phyloP scores from a whole-genome alignment of 2,329 filamentous ascomycete genomes.

The Zasmidium cellare region DNA sequence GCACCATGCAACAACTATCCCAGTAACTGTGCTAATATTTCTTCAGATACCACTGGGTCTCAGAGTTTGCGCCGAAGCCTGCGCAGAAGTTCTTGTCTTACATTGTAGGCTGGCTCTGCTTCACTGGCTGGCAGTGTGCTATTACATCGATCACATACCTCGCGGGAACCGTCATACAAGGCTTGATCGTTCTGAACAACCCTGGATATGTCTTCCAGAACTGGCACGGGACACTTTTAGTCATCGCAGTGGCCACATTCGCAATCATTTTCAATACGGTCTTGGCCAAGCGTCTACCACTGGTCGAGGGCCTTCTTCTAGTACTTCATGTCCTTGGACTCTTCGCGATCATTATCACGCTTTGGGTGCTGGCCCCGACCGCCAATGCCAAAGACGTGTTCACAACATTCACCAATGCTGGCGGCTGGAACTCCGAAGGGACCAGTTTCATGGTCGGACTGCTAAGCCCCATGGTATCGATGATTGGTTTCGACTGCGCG shows the following conservation, averaged over 20 bases:
- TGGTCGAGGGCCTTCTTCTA: slow-evolving; percentile 50
- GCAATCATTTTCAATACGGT: slow-evolving; percentile 46
- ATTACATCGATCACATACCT: slow-evolving; percentile 17
- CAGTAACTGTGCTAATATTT: too few species aligned
- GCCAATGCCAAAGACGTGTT: slow-evolving; percentile 47
- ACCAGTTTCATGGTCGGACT: slow-evolving; percentile 45
- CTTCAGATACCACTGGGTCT: slow-evolving; percentile 32
- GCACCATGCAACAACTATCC: background rate
- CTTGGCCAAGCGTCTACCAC: slow-evolving; percentile 44
- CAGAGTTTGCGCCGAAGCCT: slow-evolving; percentile 40
- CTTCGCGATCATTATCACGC: slow-evolving; percentile 52
- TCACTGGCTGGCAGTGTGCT: slow-evolving; percentile 21
- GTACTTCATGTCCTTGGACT: slow-evolving; percentile 55
- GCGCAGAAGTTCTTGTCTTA: slow-evolving; percentile 45
- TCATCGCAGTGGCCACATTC: slow-evolving; percentile 43
- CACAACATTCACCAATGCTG: slow-evolving; percentile 49
- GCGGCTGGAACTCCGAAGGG: slow-evolving; percentile 44
- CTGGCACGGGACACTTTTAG: slow-evolving; percentile 54
- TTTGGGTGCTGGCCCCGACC: slow-evolving; percentile 45
- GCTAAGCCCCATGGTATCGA: slow-evolving; percentile 24
- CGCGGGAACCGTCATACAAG: slow-evolving; percentile 19
- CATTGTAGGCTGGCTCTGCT: slow-evolving; percentile 28
- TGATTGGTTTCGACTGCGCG: slow-evolving; percentile 27
- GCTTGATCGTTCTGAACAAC: slow-evolving; percentile 17
- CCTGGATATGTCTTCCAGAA: slow-evolving; percentile 3